phyloP scores from a whole-genome alignment of 2,329 filamentous ascomycete genomes.

The Ascochyta rabiei region DNA sequence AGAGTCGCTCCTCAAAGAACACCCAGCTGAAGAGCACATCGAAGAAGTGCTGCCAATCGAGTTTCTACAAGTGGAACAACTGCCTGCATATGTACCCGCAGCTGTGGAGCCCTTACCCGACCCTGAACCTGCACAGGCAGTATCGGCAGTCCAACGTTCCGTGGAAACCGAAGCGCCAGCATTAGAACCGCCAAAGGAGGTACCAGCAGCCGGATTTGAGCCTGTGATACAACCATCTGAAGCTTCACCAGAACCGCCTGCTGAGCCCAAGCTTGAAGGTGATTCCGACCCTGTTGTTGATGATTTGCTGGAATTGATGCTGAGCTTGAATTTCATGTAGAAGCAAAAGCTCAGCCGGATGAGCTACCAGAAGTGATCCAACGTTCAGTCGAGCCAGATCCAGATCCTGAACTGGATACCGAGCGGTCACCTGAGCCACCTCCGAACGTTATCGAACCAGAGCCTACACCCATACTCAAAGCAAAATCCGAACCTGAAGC shows the following conservation, averaged over 20 bases:
- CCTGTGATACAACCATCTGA: neutral
- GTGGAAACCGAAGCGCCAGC: neutral
- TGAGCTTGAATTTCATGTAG: slow-evolving; percentile 2
- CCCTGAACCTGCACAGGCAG: neutral
- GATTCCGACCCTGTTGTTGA: neutral
- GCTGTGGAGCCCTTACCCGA: neutral
- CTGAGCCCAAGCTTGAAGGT: neutral
- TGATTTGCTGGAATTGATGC: neutral
- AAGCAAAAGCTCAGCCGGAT: slow-evolving; percentile 2
- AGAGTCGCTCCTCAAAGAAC: neutral
- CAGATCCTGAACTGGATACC: neutral
- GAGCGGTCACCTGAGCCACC: too few relatives aligned
- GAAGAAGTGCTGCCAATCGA: neutral
- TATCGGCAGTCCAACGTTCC: neutral
- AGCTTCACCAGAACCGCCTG: neutral
- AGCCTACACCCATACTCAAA: slow-evolving; percentile 4
- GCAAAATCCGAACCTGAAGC: too few relatives aligned
- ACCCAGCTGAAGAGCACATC: neutral
- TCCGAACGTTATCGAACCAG: neutral
- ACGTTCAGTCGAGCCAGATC: slow-evolving; percentile 7
- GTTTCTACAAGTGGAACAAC: neutral
- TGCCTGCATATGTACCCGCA: neutral
- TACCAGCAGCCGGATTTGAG: slow-evolving; percentile 1
- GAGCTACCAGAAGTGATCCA: slow-evolving; percentile 3
- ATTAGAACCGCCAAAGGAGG: neutral